Conservation (phyloP, 495 filamentous ascomycete species). For the Haplographium delicatum region DNA sequence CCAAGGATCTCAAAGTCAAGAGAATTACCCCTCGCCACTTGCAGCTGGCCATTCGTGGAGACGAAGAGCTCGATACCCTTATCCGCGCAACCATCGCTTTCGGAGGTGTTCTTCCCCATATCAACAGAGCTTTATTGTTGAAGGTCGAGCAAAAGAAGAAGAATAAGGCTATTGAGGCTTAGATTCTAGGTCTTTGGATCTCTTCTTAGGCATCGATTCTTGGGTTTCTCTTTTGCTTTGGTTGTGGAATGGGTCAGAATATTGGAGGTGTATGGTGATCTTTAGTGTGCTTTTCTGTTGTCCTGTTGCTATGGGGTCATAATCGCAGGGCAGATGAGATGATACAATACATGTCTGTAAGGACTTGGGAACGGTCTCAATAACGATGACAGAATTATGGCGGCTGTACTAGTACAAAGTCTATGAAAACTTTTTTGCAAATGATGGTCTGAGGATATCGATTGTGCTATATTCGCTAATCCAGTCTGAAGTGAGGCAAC, state of each 20-base stretch:
- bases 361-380: constrained; percentile 1
- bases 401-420: constrained; percentile 18
- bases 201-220: neutral
- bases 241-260: neutral
- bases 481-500: too few species aligned
- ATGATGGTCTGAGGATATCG: too few species aligned
- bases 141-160: constrained; percentile 99
- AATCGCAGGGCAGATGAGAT: constrained; percentile 8
- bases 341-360: constrained; percentile 5
- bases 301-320: neutral
- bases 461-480: too few species aligned
- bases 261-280: constrained; percentile 11
- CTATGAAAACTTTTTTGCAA: constrained; percentile 15
- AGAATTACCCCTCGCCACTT: constrained; percentile 98
- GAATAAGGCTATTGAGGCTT: constrained; percentile 61
- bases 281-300: constrained; percentile 4
- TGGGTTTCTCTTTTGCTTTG: constrained; percentile 5
- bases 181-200: constrained; percentile 15
- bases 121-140: constrained; percentile 93
- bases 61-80: constrained; percentile 95
- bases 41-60: constrained; percentile 96
- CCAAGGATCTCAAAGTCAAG: constrained; percentile 99
- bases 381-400: constrained; percentile 13
- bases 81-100: constrained; percentile 98
- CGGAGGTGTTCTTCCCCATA: constrained; percentile 95